Percentiles rank a stretch among this genome's conserved stretches.
Conservation (phyloP, 441 rosid genomes). For the Euphorbia celastroides region DNA sequence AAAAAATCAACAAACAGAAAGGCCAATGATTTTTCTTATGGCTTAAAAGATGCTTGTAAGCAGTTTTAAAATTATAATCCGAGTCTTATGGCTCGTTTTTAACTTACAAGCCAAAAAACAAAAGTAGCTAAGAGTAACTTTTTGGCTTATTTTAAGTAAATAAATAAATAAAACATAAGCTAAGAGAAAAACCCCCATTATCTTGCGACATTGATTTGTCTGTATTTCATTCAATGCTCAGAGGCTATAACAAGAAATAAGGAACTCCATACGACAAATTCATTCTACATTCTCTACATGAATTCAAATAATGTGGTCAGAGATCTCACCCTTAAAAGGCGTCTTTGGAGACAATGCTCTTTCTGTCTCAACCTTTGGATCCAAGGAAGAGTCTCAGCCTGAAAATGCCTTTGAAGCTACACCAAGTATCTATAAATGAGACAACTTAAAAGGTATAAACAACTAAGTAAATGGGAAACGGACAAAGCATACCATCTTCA, state of each 20-base stretch:
- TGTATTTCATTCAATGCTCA: not conserved
- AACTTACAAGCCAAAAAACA: too few species aligned
- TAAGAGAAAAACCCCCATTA: not conserved
- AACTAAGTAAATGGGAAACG: not conserved
- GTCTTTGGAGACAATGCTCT: conserved; percentile 94
- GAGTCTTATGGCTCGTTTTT: too few species aligned
- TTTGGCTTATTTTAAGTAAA: too few species aligned
- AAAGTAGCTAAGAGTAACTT: too few species aligned
- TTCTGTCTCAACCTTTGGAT: conserved; percentile 88
- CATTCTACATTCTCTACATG: not conserved
- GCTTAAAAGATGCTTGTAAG: too few species aligned
- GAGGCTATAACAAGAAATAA: not conserved
- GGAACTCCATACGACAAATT: not conserved
- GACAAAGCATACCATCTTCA: conserved; percentile 60
- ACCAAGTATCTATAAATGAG: conserved; percentile 15
- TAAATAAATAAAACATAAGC: too few species aligned
- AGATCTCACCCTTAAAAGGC: conserved; percentile 73
- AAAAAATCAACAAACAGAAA: not conserved
- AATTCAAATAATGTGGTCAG: not conserved
- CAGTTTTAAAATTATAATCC: too few species aligned
- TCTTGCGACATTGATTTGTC: not conserved
- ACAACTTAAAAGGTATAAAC: conserved; percentile 17
- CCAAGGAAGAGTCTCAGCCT: conserved; percentile 92
- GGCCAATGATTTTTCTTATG: not conserved
- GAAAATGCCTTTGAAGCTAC: conserved; percentile 96